Conservation (phyloP, 352 stramenopile genomes). For the Phytophthora meadii region DNA sequence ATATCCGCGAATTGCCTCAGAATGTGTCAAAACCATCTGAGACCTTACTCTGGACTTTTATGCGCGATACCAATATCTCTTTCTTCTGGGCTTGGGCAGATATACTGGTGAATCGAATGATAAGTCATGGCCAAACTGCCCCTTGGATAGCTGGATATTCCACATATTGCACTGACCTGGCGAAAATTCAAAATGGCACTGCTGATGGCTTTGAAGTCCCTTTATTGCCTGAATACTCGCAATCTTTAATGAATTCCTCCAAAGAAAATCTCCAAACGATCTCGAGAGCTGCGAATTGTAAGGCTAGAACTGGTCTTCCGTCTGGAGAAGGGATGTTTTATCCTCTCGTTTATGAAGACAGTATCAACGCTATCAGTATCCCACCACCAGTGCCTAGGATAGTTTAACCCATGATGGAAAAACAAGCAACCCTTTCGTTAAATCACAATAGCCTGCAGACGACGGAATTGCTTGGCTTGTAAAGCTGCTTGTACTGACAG, state of each 20-base stretch:
- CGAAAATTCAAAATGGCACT: background rate
- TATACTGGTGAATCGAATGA: constrained; percentile 11
- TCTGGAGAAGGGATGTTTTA: constrained; percentile 14
- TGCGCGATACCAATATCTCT: constrained; percentile 23
- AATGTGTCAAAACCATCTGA: constrained; percentile 24
- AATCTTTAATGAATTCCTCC: background rate
- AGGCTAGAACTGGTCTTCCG: background rate
- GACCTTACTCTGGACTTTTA: constrained; percentile 1
- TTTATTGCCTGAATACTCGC: background rate
- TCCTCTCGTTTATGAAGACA: constrained; percentile 20
- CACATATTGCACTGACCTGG: constrained; percentile 24
- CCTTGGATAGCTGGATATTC: constrained; percentile 18
- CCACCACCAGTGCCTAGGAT: background rate
- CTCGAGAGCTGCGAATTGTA: constrained; percentile 8
- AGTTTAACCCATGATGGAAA: background rate
- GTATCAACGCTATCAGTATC: constrained; percentile 25
- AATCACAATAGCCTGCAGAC: constrained; percentile 17
- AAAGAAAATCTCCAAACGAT: background rate
- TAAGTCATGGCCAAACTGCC: background rate
- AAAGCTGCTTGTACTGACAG: constrained; percentile 36
- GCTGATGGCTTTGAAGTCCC: background rate
- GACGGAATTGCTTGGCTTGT: constrained; percentile 35
- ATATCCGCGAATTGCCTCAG: constrained; percentile 21
- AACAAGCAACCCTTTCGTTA: background rate
- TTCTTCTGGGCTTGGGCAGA: constrained; percentile 25